phyloP scores from a whole-genome alignment of 2,329 filamentous ascomycete species.

The Hortaea werneckii region DNA sequence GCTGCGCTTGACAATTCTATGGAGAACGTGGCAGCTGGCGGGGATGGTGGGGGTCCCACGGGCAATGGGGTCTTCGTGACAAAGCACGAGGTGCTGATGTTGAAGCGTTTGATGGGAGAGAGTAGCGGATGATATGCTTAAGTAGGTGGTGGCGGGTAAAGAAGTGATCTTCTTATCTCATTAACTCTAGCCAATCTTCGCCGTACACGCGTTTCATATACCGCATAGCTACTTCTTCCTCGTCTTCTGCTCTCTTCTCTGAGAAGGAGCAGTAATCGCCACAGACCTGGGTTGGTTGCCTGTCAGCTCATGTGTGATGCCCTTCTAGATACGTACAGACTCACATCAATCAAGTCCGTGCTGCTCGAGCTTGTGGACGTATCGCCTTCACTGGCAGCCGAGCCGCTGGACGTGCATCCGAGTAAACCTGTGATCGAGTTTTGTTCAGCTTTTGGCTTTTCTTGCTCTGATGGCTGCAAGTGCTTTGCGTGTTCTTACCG shows the following conservation, averaged over 20 bases:
- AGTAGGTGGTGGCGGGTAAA: no score
- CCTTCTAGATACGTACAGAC: not conserved
- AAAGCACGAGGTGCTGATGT: slow-evolving; percentile 43
- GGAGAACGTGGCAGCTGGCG: slow-evolving; percentile 13
- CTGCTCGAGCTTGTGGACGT: not conserved
- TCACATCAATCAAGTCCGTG: not conserved
- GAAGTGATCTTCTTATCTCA: no score
- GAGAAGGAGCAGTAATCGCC: not conserved
- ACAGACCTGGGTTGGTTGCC: not conserved
- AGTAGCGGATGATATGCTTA: no score
- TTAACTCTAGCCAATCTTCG: not conserved
- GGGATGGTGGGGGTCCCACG: slow-evolving; percentile 13
- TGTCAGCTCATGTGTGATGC: not conserved
- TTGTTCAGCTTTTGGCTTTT: no score
- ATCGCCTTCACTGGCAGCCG: not conserved
- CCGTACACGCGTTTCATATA: not conserved
- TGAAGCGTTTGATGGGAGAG: slow-evolving; percentile 29
- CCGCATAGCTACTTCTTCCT: not conserved
- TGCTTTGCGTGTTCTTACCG: not conserved
- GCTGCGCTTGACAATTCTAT: slow-evolving; percentile 32
- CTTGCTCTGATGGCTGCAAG: not conserved
- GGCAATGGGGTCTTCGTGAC: slow-evolving; percentile 39
- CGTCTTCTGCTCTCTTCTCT: not conserved
- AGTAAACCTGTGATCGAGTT: not conserved
- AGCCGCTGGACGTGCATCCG: not conserved